These are phyloP conservation scores for Microbotryum lychnidis-dioicae DNA, from an alignment of 1,284 basidiomycete genomes.

Conservation along the genomic window DNA sequence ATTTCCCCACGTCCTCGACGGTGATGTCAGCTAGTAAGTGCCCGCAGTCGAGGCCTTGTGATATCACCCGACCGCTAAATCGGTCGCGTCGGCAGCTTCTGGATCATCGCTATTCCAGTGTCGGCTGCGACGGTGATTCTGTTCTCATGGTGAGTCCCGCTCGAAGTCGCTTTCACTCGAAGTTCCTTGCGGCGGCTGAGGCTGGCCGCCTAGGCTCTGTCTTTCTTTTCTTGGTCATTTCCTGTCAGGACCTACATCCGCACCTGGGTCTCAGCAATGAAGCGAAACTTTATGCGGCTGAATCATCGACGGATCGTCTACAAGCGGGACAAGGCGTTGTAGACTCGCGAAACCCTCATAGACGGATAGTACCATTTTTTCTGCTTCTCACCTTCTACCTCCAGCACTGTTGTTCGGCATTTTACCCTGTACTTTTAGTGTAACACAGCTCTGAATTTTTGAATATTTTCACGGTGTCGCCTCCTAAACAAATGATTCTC, in stretches of 20 bases:
- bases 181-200: too few relatives aligned
- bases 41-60: neutral
- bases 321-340: too few relatives aligned
- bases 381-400: too few relatives aligned
- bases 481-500: too few relatives aligned
- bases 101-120: conserved; percentile 56
- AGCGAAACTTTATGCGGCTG: conserved; percentile 3
- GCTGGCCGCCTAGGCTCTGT: neutral
- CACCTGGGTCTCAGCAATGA: neutral
- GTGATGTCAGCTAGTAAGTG: neutral
- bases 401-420: neutral
- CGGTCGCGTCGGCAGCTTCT: conserved; percentile 46
- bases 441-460: too few relatives aligned
- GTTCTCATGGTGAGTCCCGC: conserved; percentile 44
- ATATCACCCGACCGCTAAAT: conserved; percentile 6
- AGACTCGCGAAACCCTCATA: too few relatives aligned
- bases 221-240: neutral
- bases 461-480: too few relatives aligned
- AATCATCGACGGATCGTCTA: neutral
- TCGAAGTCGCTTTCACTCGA: too few relatives aligned
- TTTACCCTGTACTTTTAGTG: too few relatives aligned
- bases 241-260: neutral
- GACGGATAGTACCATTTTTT: too few relatives aligned
- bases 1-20: conserved; percentile 6
- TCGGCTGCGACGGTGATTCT: conserved; percentile 52